Conservation (phyloP, 805 yeast genomes). For the Metschnikowia similis region DNA sequence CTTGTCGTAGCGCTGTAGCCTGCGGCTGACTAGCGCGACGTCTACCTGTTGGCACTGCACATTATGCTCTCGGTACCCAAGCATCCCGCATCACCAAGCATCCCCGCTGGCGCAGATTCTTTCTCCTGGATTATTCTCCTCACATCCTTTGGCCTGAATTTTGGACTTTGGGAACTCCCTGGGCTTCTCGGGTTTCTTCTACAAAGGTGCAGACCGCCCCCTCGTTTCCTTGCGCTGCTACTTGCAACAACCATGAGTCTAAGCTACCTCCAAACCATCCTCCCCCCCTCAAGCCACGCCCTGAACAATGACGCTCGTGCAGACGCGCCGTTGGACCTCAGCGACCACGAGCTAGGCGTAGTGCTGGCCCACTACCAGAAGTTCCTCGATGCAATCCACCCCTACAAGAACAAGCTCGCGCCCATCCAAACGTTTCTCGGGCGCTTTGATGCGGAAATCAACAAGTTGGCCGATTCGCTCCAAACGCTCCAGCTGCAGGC, state of each 20-base stretch:
- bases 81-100: too few relatives aligned
- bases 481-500: constrained; percentile 32
- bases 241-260: constrained; percentile 9
- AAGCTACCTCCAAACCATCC: constrained; percentile 14
- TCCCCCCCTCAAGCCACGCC: constrained; percentile 5
- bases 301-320: background rate
- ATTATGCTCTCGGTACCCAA: too few relatives aligned
- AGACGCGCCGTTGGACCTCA: constrained; percentile 7
- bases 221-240: background rate
- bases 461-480: constrained; percentile 28
- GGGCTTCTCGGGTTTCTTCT: too few relatives aligned
- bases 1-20: too few relatives aligned
- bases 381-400: constrained; percentile 10
- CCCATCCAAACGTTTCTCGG: constrained; percentile 53
- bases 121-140: too few relatives aligned
- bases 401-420: constrained; percentile 24
- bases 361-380: constrained; percentile 14
- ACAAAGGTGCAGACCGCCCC: background rate
- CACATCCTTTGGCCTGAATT: too few relatives aligned
- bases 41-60: too few relatives aligned
- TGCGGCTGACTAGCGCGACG: too few relatives aligned
- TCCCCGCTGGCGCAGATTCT: too few relatives aligned
- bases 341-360: constrained; percentile 16
- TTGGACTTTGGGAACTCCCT: too few relatives aligned
- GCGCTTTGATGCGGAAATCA: constrained; percentile 52